Conservation (phyloP, 2,329 filamentous ascomycete genomes). For the Cordyceps fumosorosea region DNA sequence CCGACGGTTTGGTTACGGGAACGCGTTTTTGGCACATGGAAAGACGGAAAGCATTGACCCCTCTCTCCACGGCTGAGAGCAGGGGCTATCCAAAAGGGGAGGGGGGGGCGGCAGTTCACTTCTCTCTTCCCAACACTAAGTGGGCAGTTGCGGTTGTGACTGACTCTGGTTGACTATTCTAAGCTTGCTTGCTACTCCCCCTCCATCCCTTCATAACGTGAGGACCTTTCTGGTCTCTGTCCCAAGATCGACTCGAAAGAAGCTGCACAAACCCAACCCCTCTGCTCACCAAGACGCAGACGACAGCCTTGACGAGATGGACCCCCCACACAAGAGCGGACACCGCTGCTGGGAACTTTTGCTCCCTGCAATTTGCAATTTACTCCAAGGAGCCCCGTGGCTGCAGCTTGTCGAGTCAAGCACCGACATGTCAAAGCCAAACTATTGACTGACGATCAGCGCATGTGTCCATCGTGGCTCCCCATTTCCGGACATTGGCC, state of each 20-base stretch:
- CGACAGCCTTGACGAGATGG: background rate
- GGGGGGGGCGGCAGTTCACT: background rate
- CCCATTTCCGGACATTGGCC: too few relatives aligned
- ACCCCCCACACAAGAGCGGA: conserved; percentile 1
- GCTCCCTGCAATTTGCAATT: conserved; percentile 6
- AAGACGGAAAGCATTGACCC: conserved; percentile 3
- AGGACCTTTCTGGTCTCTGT: too few relatives aligned
- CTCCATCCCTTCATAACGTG: background rate
- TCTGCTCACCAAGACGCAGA: too few relatives aligned
- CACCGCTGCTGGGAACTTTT: background rate
- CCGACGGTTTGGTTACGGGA: conserved; percentile 10
- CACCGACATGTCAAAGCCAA: background rate
- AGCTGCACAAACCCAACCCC: too few relatives aligned
- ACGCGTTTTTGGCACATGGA: conserved; percentile 8
- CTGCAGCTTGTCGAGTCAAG: background rate
- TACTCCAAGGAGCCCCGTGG: background rate
- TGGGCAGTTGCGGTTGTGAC: too few relatives aligned
- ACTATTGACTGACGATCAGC: background rate
- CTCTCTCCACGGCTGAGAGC: background rate
- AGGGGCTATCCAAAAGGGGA: background rate
- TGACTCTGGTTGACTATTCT: background rate
- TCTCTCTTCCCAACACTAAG: background rate
- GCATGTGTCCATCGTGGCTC: too few relatives aligned
- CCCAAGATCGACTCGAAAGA: too few relatives aligned
- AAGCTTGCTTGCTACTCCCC: background rate